A percentile compares a stretch with the other conserved stretches of the same genome.
These are phyloP conservation scores for Striga hermonthica DNA, from an alignment of 305 asterid genomes.

Conservation along the genomic window DNA sequence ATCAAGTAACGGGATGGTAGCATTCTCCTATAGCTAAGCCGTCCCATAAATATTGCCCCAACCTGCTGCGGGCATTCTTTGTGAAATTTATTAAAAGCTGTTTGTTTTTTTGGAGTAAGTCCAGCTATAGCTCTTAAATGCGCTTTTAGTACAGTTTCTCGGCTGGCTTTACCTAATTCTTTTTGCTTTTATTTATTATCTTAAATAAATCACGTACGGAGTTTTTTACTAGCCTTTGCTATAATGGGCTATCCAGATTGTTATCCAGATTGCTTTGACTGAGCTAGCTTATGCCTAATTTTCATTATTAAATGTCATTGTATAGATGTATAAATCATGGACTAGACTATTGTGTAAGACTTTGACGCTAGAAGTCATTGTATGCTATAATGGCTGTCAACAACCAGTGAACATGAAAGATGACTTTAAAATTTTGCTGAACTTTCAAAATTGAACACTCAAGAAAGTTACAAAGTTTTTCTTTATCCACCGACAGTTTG, in stretches of 20 bases:
- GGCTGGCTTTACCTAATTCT: slow-evolving; percentile 17
- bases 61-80: no score
- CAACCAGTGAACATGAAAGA: slow-evolving; percentile 10
- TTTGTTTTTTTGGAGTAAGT: no score
- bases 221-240: no score
- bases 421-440: background rate
- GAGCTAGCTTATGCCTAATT: background rate
- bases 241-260: no score
- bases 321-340: background rate
- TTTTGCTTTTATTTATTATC: background rate
- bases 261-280: background rate
- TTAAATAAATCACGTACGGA: background rate
- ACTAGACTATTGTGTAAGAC: no score
- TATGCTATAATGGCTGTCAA: background rate
- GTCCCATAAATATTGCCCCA: no score
- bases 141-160: background rate
- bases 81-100: no score
- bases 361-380: background rate
- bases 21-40: no score
- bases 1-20: no score
- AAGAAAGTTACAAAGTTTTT: background rate
- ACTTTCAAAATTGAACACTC: slow-evolving; percentile 3
- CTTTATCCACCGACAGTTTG: slow-evolving; percentile 2
- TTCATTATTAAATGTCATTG: slow-evolving; percentile 13
- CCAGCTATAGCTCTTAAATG: no score